Base-by-base conservation (phyloP, 345 rosid species). In the Hibiscus syriacus region DNA sequence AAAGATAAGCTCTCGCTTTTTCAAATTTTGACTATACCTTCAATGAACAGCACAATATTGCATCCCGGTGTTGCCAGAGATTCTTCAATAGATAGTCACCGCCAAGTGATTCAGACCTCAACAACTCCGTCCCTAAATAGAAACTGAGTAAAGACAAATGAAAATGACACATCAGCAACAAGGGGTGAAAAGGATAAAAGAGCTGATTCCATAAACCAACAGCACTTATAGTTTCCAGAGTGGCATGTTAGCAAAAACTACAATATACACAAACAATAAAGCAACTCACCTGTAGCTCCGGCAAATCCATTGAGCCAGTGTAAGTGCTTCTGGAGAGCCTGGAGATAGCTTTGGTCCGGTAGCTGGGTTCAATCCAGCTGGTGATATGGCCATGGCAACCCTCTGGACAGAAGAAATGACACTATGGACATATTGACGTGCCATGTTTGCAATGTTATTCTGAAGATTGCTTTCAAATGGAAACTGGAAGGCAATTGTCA, bases 401-500 rank as follows among this genome's bases (percentile, higher is more conserved):
- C 97, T 88, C 87, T 95, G 99, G 54, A 95, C 97, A 0, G 99
- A 87, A 7, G 97, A 84, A 58, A 95, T 92, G 66, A 92, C 94
- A 8, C 92, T 95, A 1, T 97, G 84, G 5, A 95, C 82, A 32
- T 95, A 95, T 72, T 92, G 98, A 2, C 91, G 85, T 27, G 98
- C 99, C 99, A 95, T 92, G 72, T 81, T 76, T 2, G 92, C 96
- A 62, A 95, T 98, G 74, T 87, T 95, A 0, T 95, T 98, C 73
- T 90, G 97, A 61, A 88, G 80, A 77, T 81, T 86, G 84, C 78
- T 82, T 64, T 92, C 98, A 49, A 88, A 92, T 6, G 98, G 97
- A 82, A 95, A 92, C 73, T 95, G 99, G 72, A 95, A 92, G 45
- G 98, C 99, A n/a, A 95, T 92, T 2, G 98, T 92, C 77, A 95